These are phyloP conservation scores for Phyllosticta capitalensis DNA, from an alignment of 2,329 filamentous ascomycete species.

Conservation along the genomic window DNA sequence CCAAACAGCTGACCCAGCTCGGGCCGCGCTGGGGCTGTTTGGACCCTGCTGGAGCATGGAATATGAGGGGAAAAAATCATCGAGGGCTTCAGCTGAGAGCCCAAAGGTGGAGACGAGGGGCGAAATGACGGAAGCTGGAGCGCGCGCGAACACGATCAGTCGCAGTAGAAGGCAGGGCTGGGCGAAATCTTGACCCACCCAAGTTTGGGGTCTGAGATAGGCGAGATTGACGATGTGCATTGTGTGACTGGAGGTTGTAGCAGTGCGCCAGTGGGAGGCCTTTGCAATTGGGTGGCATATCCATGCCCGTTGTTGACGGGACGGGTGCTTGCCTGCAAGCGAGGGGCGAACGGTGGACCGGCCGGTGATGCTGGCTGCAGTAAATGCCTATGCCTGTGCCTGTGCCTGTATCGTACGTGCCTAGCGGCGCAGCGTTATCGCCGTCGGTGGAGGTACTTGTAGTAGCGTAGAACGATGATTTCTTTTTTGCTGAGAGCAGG, in stretches of 20 bases:
- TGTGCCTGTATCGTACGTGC: background rate
- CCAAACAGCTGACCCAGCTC: background rate
- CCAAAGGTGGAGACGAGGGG: background rate
- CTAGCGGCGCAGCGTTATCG: background rate
- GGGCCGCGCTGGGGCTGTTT: background rate
- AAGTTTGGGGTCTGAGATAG: background rate
- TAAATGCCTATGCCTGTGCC: background rate
- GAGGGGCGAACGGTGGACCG: background rate
- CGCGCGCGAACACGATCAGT: background rate
- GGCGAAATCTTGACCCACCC: background rate
- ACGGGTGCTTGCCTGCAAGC: background rate
- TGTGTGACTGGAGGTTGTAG: background rate
- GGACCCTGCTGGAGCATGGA: background rate
- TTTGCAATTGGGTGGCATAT: background rate
- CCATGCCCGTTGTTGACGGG: background rate
- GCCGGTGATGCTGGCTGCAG: background rate
- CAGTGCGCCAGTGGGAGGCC: no score
- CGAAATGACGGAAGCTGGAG: background rate
- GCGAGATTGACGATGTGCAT: background rate
- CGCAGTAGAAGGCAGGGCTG: background rate
- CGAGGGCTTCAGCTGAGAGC: background rate
- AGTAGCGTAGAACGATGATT: no score
- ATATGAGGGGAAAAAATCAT: background rate
- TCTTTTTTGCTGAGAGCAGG: no score
- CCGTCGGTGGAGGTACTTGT: background rate